Conservation (phyloP, 1,284 basidiomycete genomes). For the Apiotrichum montevideense region DNA sequence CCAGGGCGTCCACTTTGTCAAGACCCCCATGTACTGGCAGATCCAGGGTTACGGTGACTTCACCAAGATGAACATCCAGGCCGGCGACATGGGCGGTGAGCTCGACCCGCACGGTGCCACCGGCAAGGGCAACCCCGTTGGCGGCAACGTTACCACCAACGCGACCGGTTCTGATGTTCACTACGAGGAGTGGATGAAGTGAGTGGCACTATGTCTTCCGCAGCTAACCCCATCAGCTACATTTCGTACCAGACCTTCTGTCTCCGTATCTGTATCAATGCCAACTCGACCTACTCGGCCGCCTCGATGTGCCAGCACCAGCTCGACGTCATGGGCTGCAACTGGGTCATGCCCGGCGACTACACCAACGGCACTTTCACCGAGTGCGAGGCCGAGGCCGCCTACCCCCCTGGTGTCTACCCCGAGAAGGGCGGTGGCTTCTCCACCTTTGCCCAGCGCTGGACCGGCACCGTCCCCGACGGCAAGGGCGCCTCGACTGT, state of each 20-base stretch:
- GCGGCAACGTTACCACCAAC: constrained; percentile 53
- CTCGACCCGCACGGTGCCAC: constrained; percentile 51
- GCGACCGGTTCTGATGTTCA: constrained; percentile 49
- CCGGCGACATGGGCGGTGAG: constrained; percentile 49
- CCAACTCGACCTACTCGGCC: constrained; percentile 41
- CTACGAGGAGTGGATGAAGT: constrained; percentile 53
- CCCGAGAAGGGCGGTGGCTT: constrained; percentile 37
- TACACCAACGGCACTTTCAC: constrained; percentile 48
- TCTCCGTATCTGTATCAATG: constrained; percentile 47
- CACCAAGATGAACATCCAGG: constrained; percentile 48
- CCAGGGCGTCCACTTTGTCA: constrained; percentile 50
- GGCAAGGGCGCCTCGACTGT: constrained; percentile 14
- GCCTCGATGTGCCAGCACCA: constrained; percentile 44
- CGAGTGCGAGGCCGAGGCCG: constrained; percentile 45
- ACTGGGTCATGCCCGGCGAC: constrained; percentile 49
- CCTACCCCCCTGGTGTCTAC: constrained; percentile 47
- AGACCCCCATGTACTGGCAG: constrained; percentile 52
- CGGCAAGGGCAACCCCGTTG: constrained; percentile 51
- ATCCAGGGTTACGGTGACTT: constrained; percentile 48
- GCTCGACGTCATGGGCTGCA: constrained; percentile 48
- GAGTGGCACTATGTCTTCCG: constrained; percentile 11
- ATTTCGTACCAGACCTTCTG: constrained; percentile 47
- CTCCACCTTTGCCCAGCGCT: constrained; percentile 48
- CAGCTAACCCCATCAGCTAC: constrained; percentile 28
- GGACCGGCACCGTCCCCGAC: constrained; percentile 44